These are phyloP conservation scores for Curvularia sp. DNA, from an alignment of 2,329 filamentous ascomycete species.

Conservation along the genomic window DNA sequence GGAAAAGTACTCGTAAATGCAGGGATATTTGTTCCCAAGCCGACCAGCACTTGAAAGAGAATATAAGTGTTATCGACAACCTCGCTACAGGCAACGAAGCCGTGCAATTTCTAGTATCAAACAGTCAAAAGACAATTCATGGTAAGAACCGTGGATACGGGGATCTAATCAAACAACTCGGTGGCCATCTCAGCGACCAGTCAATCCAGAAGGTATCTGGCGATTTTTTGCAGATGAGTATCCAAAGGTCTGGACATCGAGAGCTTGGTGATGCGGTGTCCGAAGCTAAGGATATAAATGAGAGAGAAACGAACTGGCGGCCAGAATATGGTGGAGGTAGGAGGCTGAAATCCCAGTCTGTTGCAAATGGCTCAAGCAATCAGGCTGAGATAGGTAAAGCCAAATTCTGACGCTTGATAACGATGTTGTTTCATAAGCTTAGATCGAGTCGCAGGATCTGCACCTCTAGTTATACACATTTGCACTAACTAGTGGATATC, in stretches of 20 bases:
- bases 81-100: not conserved
- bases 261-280: not conserved
- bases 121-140: constrained; percentile 1
- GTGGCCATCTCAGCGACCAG: constrained; percentile 1
- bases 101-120: constrained; percentile 2
- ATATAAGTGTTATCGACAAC: constrained; percentile 1
- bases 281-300: not conserved
- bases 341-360: not conserved
- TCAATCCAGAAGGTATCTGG: not conserved
- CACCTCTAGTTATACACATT: too few species aligned
- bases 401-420: not conserved
- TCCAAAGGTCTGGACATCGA: not conserved
- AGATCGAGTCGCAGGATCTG: too few species aligned
- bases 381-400: constrained; percentile 2
- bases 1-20: not conserved
- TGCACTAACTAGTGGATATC: not conserved
- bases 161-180: not conserved
- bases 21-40: not conserved
- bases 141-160: constrained; percentile 2
- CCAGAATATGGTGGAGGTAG: not conserved
- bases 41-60: not conserved
- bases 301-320: not conserved
- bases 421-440: too few species aligned
- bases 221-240: constrained; percentile 3
- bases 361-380: not conserved